Percentiles rank a stretch among this genome's conserved stretches.
Evolutionary conservation across 305 asterid species (phyloP).

Genomic region (Fraxinus velutina): DNA sequence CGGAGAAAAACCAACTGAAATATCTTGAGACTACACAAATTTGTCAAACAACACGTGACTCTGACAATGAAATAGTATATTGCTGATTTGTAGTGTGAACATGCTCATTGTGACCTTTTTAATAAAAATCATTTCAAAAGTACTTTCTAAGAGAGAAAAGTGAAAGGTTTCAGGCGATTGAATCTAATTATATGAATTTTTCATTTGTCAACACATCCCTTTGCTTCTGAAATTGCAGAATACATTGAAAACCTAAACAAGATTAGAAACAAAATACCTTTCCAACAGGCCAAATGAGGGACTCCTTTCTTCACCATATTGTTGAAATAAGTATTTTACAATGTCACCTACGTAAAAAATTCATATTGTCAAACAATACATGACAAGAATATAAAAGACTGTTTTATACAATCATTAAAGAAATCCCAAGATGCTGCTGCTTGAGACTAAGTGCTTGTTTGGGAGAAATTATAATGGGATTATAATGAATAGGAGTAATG

Average conservation of each 20-base stretch:
- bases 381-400: background rate
- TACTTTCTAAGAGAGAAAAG: background rate
- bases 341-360: conserved; percentile 51
- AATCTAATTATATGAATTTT: background rate
- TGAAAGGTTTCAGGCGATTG: background rate
- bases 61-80: background rate
- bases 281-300: conserved; percentile 72
- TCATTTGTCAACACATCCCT: background rate
- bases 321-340: conserved; percentile 65
- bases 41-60: background rate
- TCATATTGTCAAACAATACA: background rate
- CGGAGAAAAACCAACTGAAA: background rate
- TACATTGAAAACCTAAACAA: background rate
- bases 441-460: background rate
- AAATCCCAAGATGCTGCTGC: background rate
- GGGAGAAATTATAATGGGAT: background rate
- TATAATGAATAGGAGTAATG: background rate
- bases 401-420: background rate
- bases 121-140: conserved; percentile 2
- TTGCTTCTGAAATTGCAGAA: background rate
- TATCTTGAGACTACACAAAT: background rate
- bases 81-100: background rate
- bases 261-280: conserved; percentile 38
- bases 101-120: background rate
- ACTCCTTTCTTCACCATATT: conserved; percentile 58